phyloP scores from a whole-genome alignment of 495 filamentous ascomycete species.

The Hapsidospora chrysogenum region DNA sequence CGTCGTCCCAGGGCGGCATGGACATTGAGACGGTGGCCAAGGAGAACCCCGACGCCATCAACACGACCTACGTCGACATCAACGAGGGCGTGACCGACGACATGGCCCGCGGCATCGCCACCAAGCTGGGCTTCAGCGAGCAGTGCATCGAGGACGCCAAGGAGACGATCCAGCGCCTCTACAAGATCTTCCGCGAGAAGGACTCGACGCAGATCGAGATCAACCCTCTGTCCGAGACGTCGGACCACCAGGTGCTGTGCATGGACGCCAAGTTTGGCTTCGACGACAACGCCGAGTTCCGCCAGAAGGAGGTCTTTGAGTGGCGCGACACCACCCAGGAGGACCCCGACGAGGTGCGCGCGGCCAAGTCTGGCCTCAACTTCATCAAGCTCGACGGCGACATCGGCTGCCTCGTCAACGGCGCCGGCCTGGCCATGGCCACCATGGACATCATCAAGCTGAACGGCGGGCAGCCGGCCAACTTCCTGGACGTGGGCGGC shows the following conservation, averaged over 20 bases:
- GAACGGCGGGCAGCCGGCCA: constrained; percentile 88
- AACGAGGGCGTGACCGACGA: constrained; percentile 89
- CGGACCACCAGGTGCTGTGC: constrained; percentile 89
- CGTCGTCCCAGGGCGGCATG: constrained; percentile 96
- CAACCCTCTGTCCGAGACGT: constrained; percentile 94
- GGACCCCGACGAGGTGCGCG: constrained; percentile 93
- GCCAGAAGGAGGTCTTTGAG: constrained; percentile 86
- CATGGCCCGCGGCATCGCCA: constrained; percentile 79
- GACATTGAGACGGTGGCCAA: constrained; percentile 97
- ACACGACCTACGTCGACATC: constrained; percentile 83
- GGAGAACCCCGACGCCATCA: constrained; percentile 91
- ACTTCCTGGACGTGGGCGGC: constrained; percentile 97
- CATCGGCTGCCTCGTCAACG: constrained; percentile 98
- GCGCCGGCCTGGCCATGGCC: constrained; percentile 96
- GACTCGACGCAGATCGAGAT: constrained; percentile 99
- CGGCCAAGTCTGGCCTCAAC: constrained; percentile 84
- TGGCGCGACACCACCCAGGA: constrained; percentile 93
- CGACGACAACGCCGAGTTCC: constrained; percentile 97
- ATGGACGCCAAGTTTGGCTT: constrained; percentile 99
- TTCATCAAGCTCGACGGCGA: constrained; percentile 99
- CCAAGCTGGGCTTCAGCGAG: constrained; percentile 87
- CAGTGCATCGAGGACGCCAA: constrained; percentile 91
- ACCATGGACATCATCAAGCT: constrained; percentile 99
- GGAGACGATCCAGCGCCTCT: constrained; percentile 93
- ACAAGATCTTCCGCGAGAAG: constrained; percentile 94